A percentile compares a stretch with the other conserved stretches of the same genome.
Conservation (phyloP, 2,329 filamentous ascomycete species). For the Torrubiella hemipterigena region DNA sequence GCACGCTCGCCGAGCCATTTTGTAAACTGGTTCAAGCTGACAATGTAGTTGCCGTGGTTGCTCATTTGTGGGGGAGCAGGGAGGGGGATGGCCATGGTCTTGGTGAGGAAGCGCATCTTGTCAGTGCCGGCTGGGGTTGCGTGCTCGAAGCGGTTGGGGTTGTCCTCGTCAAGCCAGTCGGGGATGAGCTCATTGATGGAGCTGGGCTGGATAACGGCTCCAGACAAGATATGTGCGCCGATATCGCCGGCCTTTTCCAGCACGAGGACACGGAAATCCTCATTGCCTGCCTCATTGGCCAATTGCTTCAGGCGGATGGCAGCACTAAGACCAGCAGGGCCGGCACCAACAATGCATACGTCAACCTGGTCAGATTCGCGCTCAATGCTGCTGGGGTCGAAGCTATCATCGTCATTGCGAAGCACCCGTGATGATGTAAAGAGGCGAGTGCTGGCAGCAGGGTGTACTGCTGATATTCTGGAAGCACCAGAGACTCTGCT, state of each 20-base stretch:
- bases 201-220: slow-evolving; percentile 84
- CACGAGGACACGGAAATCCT: slow-evolving; percentile 86
- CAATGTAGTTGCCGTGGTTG: slow-evolving; percentile 96
- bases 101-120: slow-evolving; percentile 89
- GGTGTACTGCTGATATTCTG: neutral
- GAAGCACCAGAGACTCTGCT: too few species aligned
- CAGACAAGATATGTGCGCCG: slow-evolving; percentile 89
- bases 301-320: slow-evolving; percentile 93
- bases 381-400: slow-evolving; percentile 59
- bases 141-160: slow-evolving; percentile 76
- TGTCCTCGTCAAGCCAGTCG: slow-evolving; percentile 83
- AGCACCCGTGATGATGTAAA: slow-evolving; percentile 23
- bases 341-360: slow-evolving; percentile 91
- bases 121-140: slow-evolving; percentile 75
- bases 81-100: slow-evolving; percentile 63
- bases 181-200: slow-evolving; percentile 84
- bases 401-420: slow-evolving; percentile 34
- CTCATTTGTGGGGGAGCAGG: slow-evolving; percentile 94
- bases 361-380: slow-evolving; percentile 90
- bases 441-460: slow-evolving; percentile 13
- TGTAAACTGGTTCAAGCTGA: slow-evolving; percentile 87
- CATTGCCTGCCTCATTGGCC: slow-evolving; percentile 87
- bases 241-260: slow-evolving; percentile 93
- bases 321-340: slow-evolving; percentile 85
- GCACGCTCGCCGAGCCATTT: slow-evolving; percentile 94